These are phyloP conservation scores for Coemansia sp. DNA, from an alignment of 192 early-diverging fungal genomes.

Conservation along the genomic window DNA sequence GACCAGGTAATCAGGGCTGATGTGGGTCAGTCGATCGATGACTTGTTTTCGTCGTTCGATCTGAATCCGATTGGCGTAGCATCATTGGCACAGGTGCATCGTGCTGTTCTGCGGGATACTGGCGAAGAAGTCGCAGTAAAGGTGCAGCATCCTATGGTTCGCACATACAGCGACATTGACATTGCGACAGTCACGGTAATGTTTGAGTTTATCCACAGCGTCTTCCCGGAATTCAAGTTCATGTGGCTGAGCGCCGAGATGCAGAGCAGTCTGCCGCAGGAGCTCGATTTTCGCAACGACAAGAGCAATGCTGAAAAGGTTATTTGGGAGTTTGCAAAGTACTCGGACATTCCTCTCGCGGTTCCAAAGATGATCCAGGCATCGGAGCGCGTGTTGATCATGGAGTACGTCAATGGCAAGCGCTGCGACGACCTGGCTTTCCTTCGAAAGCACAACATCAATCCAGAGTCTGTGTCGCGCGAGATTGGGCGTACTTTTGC, in stretches of 20 bases:
- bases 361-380: conserved; percentile 84
- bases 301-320: conserved; percentile 73
- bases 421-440: conserved; percentile 79
- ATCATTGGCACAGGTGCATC: conserved; percentile 91
- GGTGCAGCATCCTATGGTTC: conserved; percentile 84
- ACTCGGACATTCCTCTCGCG: conserved; percentile 55
- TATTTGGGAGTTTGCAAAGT: conserved; percentile 57
- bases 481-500: conserved; percentile 75
- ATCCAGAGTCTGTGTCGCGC: conserved; percentile 70
- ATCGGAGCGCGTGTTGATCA: conserved; percentile 72
- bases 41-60: conserved; percentile 79
- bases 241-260: conserved; percentile 89
- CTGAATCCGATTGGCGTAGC: conserved; percentile 86
- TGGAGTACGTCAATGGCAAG: conserved; percentile 77
- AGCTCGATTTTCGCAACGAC: conserved; percentile 85
- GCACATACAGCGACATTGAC: conserved; percentile 76
- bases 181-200: conserved; percentile 69
- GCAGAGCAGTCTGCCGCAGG: conserved; percentile 75
- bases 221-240: conserved; percentile 92
- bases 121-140: conserved; percentile 88
- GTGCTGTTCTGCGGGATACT: conserved; percentile 62
- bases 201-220: conserved; percentile 61
- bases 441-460: conserved; percentile 68
- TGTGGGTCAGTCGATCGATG: conserved; percentile 60
- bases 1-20: conserved; percentile 68